A percentile compares a stretch with the other conserved stretches of the same genome.
Conservation (phyloP, 2,329 filamentous ascomycete species). For the Cephalotrichum gorgonifer region DNA sequence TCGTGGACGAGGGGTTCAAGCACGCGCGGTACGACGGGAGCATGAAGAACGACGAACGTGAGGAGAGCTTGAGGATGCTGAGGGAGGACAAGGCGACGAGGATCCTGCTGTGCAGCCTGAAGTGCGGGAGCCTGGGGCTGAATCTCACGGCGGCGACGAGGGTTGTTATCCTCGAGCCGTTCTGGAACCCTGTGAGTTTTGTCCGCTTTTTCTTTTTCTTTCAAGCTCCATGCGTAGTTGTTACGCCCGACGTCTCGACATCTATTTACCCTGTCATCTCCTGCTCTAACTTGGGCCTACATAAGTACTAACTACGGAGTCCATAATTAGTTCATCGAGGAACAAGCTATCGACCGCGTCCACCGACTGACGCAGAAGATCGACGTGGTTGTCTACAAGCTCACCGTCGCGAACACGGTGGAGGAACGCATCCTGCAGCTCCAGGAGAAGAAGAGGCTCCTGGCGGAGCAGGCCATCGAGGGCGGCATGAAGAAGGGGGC, state of each 20-base stretch:
- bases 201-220: background rate
- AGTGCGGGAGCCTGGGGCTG: slow-evolving; percentile 84
- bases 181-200: slow-evolving; percentile 90
- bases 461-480: slow-evolving; percentile 89
- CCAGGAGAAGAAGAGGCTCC: slow-evolving; percentile 83
- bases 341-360: slow-evolving; percentile 96
- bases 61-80: slow-evolving; percentile 71
- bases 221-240: too few species aligned
- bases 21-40: slow-evolving; percentile 88
- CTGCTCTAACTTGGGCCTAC: background rate
- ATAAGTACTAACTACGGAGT: slow-evolving; percentile 1
- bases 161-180: slow-evolving; percentile 91
- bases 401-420: slow-evolving; percentile 77
- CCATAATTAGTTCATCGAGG: slow-evolving; percentile 73
- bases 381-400: slow-evolving; percentile 89
- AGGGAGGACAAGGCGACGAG: slow-evolving; percentile 66
- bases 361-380: slow-evolving; percentile 96
- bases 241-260: too few species aligned
- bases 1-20: slow-evolving; percentile 61
- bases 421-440: slow-evolving; percentile 92
- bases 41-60: slow-evolving; percentile 89
- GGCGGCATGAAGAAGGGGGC: slow-evolving; percentile 60
- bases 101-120: slow-evolving; percentile 83
- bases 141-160: slow-evolving; percentile 90
- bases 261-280: background rate